Evolutionary conservation across 192 early-diverging fungal genomes (phyloP), one percentile per base, ranked within the genome.

Genomic region (Coemansia guatemalensis): DNA sequence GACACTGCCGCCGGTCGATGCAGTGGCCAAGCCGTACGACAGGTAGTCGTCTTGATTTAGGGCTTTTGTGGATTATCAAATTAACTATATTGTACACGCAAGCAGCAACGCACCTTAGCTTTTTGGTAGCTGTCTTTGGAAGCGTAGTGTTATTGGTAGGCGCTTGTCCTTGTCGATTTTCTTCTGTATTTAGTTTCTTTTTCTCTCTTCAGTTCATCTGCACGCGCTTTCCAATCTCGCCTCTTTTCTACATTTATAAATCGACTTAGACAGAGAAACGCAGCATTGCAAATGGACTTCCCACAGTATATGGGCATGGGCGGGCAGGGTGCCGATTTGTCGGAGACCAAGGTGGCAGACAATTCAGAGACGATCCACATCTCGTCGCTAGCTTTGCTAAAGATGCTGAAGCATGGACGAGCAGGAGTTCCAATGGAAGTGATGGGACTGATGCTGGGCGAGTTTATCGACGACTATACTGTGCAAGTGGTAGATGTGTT

Each of bases 351-450:
- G 50, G 53, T 80, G 26, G 63, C 72, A 1, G 98, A 99, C 79
- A 98, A 96, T 57, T 90, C 98, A 24, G 98, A 99, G 83, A 95
- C 95, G 83, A 92, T 99, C 20, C 94, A 99, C 84, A 99, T 99
- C 64, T 99, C 98, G 29, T 98, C 96, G 8, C 88, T 99, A 24
- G 95, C 98, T 0, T 84, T 99, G 23, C 83, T 98, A 29, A 99
- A 98, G 86, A 95, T 94, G 93, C 81, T 94, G 35, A 95, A 94
- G 83, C 92, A 94, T 70, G 92, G 96, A 24, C 88, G 96, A 53
- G 96, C 97, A 20, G 95, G 95, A 67, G 95, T 99, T 11, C 95
- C 95, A 12, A 99, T 99, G 95, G 95, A 99, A 76, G 97, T 99
- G 64, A 99, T 99, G 98, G 98, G 98, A 7, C 83, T 99, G 49